These are phyloP conservation scores for Ogataea corticis DNA, from an alignment of 805 yeast genomes.

Conservation along the genomic window DNA sequence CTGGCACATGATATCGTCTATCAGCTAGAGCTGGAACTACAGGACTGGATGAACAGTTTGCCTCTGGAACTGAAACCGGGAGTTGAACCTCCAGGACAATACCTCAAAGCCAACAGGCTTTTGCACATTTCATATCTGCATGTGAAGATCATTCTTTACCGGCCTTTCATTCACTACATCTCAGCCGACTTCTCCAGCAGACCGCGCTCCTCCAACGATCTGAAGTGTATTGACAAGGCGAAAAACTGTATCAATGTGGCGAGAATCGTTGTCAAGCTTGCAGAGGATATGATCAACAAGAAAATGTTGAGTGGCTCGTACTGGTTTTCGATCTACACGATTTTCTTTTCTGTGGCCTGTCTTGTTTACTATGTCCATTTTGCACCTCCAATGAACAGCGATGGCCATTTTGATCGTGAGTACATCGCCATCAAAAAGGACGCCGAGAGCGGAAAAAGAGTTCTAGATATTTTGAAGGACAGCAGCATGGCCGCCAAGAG, in stretches of 20 bases:
- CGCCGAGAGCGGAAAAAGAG: constrained; percentile 79
- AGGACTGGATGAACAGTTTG: constrained; percentile 68
- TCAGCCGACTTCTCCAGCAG: constrained; percentile 48
- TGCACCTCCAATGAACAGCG: constrained; percentile 34
- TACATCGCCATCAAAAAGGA: constrained; percentile 64
- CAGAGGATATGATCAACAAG: constrained; percentile 75
- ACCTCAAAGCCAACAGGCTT: constrained; percentile 71
- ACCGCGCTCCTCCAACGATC: constrained; percentile 40
- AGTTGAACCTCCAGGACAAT: constrained; percentile 63
- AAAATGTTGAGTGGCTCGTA: constrained; percentile 79
- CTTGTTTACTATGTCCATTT: constrained; percentile 75
- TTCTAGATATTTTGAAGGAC: constrained; percentile 68
- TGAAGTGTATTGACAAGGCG: constrained; percentile 70
- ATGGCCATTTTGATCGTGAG: constrained; percentile 48
- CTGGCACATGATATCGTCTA: constrained; percentile 46
- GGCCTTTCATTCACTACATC: constrained; percentile 86
- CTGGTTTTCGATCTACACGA: constrained; percentile 89
- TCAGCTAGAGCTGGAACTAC: constrained; percentile 65
- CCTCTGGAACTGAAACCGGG: constrained; percentile 76
- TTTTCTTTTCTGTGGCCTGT: constrained; percentile 86
- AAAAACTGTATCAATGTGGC: constrained; percentile 84
- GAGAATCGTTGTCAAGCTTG: constrained; percentile 74
- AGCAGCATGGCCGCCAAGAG: constrained; percentile 76
- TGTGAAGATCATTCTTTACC: constrained; percentile 75
- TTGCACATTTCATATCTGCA: constrained; percentile 71